Base-by-base conservation (phyloP, 768 basidiomycete species). In the Russula dissimulans region DNA sequence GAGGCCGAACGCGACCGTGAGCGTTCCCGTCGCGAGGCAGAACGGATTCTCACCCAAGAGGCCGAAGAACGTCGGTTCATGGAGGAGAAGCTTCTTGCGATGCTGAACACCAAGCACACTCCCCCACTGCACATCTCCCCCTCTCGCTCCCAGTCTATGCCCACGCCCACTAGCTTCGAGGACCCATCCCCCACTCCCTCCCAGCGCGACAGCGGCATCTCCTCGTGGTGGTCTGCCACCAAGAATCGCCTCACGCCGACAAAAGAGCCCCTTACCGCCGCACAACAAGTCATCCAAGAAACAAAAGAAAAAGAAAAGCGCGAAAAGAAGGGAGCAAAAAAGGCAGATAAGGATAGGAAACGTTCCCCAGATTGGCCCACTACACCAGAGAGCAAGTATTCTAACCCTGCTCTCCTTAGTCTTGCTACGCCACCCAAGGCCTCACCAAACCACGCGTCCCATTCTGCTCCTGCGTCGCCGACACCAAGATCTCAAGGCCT, bases 1-100 rank as follows among this genome's bases (percentile, higher is more conserved):
- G 86, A 91, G 62, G 89, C 88, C 9, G 81, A 86, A 60, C 75
- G 82, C 31, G 89, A 91, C 69, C 81, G 90, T 46, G 90, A 91
- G 65, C 74, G 77, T 45, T 87, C 85, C 65, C 75, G 91, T 59
- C 76, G 82, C 42, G 89, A 91, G 69, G 90, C 90, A 1, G 90
- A 92, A 69, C 78, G 76, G 1, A 92, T 92, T 63, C 72, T 92
- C 32, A 84, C 78, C 0, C 77, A 72, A 55, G 91, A 92, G 70
- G 84, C 87, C 0, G 79, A 84, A 54, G 85, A 89, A 63, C 75
- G 87, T 18, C 79, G 78, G 61, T 72, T 77, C 29, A 76, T 89
- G 32, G 91, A 93, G 67, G 86, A 90, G 62, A 81, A 85, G 59
- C 82, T 91, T 18, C 69, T 89, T 22, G 83, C 84, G n/a, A 84